Percentiles rank a stretch among this genome's conserved stretches.
Evolutionary conservation across 768 basidiomycete species (phyloP).

Genomic region (Tylopilus subfusipes): DNA sequence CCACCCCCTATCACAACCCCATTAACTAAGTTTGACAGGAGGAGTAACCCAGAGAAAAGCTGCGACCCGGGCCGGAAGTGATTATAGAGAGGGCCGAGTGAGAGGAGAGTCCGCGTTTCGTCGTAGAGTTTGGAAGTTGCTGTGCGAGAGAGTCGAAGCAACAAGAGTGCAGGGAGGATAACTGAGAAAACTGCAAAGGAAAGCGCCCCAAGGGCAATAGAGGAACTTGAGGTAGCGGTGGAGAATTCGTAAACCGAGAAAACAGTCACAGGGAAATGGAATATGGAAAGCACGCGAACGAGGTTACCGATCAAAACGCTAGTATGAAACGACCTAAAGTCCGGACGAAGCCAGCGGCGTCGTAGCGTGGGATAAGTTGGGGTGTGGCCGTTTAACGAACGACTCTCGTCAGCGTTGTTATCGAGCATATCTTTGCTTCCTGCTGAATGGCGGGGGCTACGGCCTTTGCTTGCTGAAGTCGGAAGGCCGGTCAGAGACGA

Average conservation of each 20-base stretch:
- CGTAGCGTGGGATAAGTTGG: slow-evolving; percentile 26
- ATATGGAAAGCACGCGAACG: slow-evolving; percentile 83
- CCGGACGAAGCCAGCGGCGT: slow-evolving; percentile 40
- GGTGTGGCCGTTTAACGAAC: slow-evolving; percentile 26
- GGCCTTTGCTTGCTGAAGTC: slow-evolving; percentile 22
- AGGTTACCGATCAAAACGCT: slow-evolving; percentile 86
- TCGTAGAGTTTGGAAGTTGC: slow-evolving; percentile 91
- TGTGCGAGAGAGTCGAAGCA: slow-evolving; percentile 75
- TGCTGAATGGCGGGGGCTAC: slow-evolving; percentile 41
- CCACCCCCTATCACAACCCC: slow-evolving; percentile 87
- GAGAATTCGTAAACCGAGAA: slow-evolving; percentile 74
- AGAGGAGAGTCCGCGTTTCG: slow-evolving; percentile 87
- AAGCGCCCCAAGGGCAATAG: slow-evolving; percentile 75
- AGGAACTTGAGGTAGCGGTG: slow-evolving; percentile 46
- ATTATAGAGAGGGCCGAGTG: slow-evolving; percentile 91
- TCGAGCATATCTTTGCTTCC: slow-evolving; percentile 54
- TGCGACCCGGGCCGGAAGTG: slow-evolving; percentile 90
- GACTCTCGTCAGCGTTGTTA: slow-evolving; percentile 28
- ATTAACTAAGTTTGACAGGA: slow-evolving; percentile 77
- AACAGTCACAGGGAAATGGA: slow-evolving; percentile 92
- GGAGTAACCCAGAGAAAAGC: slow-evolving; percentile 77
- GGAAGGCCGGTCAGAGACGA: slow-evolving; percentile 18
- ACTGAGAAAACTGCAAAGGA: slow-evolving; percentile 81
- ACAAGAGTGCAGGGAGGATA: slow-evolving; percentile 66
- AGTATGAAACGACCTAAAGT: slow-evolving; percentile 75